Conservation (phyloP, 495 filamentous ascomycete genomes). For the Neurospora cerealis region DNA sequence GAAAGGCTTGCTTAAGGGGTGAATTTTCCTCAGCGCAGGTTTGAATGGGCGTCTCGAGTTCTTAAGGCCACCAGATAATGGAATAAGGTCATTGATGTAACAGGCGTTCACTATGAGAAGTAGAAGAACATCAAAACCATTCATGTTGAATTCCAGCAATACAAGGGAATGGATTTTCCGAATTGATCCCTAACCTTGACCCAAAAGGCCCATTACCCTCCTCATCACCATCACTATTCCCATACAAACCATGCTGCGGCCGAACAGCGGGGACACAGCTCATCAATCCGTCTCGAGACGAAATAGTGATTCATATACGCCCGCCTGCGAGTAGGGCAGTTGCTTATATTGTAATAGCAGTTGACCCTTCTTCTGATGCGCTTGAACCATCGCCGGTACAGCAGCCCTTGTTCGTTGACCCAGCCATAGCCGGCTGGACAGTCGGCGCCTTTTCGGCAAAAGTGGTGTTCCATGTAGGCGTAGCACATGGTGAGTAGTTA, state of each 20-base stretch:
- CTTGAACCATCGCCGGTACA: not conserved
- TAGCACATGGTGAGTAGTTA: not conserved
- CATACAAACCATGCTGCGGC: no score
- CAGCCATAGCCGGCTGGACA: not conserved
- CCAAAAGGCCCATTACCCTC: not conserved
- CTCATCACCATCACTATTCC: no score
- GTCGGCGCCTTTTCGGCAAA: not conserved
- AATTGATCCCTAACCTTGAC: not conserved
- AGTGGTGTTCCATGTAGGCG: not conserved
- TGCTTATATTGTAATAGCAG: not conserved
- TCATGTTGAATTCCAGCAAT: not conserved
- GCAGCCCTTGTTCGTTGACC: not conserved
- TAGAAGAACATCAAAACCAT: accelerated
- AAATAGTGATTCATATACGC: not conserved
- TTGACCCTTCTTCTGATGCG: not conserved
- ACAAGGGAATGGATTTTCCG: not conserved
- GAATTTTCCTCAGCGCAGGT: not conserved
- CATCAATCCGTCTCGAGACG: not conserved
- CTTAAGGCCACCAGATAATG: not conserved
- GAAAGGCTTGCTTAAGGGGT: not conserved
- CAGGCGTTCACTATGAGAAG: not conserved
- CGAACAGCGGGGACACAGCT: not conserved
- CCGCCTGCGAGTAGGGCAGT: not conserved
- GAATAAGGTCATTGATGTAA: not conserved
- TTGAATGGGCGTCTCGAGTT: not conserved